Evolutionary conservation across 1,284 basidiomycete genomes (phyloP), one percentile per base, ranked within the genome.

Genomic region (Ceratobasidium sp.): DNA sequence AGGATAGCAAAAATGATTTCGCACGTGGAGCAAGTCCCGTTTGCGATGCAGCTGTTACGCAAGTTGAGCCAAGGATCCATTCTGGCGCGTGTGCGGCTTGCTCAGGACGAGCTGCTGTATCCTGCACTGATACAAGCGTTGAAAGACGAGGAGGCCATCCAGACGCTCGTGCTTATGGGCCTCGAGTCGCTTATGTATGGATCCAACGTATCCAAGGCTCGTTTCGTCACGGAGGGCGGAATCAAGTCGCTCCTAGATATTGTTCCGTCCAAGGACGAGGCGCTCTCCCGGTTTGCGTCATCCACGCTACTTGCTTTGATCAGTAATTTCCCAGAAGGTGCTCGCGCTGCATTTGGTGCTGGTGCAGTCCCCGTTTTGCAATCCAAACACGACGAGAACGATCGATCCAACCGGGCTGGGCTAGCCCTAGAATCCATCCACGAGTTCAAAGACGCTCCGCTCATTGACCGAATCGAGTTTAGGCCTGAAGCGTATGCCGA

Each of bases 401-500:
- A 54, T 27, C 22, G 42, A 27, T 43, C 43, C 29, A 20, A 54
- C 13, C 49, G 35, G 5, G 47, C 31, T 15, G n/a, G 22, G 22
- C 29, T 20, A 25, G 62, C 43, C 12, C 38, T 65, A 6, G 27
- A 17, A 1, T 22, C 42, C 3, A 34, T 64, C 45, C 31, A 64
- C 15, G 22, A 32, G 7, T 34, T 38, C 25, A 52, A 52, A 50
- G 47, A 50, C 22, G 35, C 43, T 31, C 49, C 47, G 32, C 1
- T 25, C 25, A 27, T 65, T 15, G 62, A 65, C 35, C 49, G 62
- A 38, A 65, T 65, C 62, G 50, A 54, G 50, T 65, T 65, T 20
- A 65, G 49, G 22, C 49, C 38, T 1, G 62, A 65, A n/a, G 49
- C 62, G 15, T 65, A 65, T n/a, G 35, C 62, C 27, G 62, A 22